Evolutionary conservation across 2,329 filamentous ascomycete species (phyloP), one percentile per base, ranked within the genome.

Genomic region (Aureobasidium sp.): DNA sequence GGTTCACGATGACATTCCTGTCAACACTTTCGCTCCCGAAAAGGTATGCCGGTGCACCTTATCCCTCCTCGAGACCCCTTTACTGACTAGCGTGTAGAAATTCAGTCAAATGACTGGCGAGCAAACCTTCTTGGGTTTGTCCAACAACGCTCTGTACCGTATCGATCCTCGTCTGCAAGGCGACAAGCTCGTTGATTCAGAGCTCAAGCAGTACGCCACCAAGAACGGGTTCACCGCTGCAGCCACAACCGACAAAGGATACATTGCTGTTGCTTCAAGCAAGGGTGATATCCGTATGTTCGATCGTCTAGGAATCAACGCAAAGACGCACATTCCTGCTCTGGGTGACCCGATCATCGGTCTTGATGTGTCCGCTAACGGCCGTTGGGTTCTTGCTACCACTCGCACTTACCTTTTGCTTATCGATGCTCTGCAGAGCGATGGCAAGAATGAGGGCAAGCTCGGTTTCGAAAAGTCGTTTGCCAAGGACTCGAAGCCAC

Each of bases 211-310:
- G 73, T 99, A 99, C 71, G 85, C 81, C 13, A 95, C 91, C 68
- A 97, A 97, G 82, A 97, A 97, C 69, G 92, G 95, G 69, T 99
- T 99, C 75, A 96, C 92, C 0, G 88, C 93, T 15, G 82, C 95
- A 29, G 90, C 94, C 5, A 97, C 94, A 0, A 99, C 94, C 0
- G 91, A 95, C 69, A 93, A 97, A 76, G 94, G 94, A 11, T 95
- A 96, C 70, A 91, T 99, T 65, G 94, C 94, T 4, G 92, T 99
- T 8, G 93, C 94, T 0, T 96, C 91, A 57, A 95, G 95, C 78
- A 99, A 99, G 79, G 94, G 94, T 67, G 94, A 99, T 67, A 91
- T 99, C 64, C 90, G 94, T 59, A 84, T 99, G 68, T 99, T 99
- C 69, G 94, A 99, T 72, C 89, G 92, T 19, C 84, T 99, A 2